Evolutionary conservation across 163 green algal species (phyloP).

Genomic region (Chloromonas sp.): DNA sequence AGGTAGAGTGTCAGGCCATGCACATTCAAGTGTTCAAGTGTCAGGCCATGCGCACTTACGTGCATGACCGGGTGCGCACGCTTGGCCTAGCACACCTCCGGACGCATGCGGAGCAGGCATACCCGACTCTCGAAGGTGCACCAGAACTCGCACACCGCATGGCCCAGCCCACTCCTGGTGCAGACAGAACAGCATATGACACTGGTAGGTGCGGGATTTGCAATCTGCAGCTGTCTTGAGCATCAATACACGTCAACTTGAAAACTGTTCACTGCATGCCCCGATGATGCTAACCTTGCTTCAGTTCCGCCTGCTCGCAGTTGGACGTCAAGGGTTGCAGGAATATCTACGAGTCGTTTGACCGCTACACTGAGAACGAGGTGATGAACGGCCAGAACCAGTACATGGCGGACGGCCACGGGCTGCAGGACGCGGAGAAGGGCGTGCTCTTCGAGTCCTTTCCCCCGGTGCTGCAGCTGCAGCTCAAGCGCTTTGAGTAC

Average conservation of each 20-base stretch:
- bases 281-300: no score
- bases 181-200: no score
- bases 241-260: no score
- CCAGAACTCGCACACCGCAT: neutral
- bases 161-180: no score
- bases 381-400: constrained; percentile 88
- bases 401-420: constrained; percentile 91
- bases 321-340: constrained; percentile 83
- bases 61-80: neutral
- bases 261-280: no score
- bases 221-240: no score
- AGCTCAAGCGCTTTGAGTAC: constrained; percentile 98
- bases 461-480: constrained; percentile 92
- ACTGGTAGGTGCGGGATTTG: no score
- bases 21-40: neutral
- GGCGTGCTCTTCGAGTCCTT: constrained; percentile 87
- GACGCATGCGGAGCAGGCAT: neutral
- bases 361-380: constrained; percentile 84
- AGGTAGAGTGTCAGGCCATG: constrained; percentile 5
- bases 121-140: neutral
- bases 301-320: constrained; percentile 36
- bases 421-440: constrained; percentile 88
- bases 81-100: neutral
- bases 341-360: constrained; percentile 82
- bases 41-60: neutral